A percentile compares a stretch with the other conserved stretches of the same genome.
These are phyloP conservation scores for Nepenthes alata DNA, from an alignment of 179 eudicot species.

Conservation along the genomic window DNA sequence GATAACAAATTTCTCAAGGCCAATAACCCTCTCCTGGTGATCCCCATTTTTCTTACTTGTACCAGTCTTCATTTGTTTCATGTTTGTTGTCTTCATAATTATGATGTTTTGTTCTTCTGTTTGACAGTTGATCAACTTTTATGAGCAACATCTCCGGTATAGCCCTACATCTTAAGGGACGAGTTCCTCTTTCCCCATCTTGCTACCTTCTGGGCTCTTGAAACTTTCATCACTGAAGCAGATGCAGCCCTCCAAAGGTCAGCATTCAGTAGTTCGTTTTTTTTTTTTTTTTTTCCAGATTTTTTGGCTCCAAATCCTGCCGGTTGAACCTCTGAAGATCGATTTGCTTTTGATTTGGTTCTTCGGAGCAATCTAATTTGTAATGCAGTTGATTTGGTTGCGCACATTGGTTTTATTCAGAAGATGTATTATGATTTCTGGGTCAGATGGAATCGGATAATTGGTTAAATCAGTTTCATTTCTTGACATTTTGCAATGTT, in stretches of 20 bases:
- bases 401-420: no score
- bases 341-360: no score
- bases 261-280: background rate
- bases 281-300: no score
- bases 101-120: conserved; percentile 3
- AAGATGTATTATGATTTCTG: no score
- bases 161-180: conserved; percentile 13
- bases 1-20: conserved; percentile 87
- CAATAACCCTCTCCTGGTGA: conserved; percentile 73
- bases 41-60: conserved; percentile 4
- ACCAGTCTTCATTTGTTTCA: background rate
- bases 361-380: no score
- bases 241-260: background rate
- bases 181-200: background rate
- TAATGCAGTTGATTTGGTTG: no score
- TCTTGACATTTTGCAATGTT: no score
- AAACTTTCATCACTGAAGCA: background rate
- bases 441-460: no score
- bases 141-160: conserved; percentile 71
- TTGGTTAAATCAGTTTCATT: no score
- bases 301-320: no score
- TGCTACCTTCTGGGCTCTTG: background rate
- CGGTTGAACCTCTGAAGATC: no score
- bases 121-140: conserved; percentile 67
- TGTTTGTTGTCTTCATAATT: background rate